phyloP scores from a whole-genome alignment of 257 asterid genomes.

The Dorcoceras hygrometricum region DNA sequence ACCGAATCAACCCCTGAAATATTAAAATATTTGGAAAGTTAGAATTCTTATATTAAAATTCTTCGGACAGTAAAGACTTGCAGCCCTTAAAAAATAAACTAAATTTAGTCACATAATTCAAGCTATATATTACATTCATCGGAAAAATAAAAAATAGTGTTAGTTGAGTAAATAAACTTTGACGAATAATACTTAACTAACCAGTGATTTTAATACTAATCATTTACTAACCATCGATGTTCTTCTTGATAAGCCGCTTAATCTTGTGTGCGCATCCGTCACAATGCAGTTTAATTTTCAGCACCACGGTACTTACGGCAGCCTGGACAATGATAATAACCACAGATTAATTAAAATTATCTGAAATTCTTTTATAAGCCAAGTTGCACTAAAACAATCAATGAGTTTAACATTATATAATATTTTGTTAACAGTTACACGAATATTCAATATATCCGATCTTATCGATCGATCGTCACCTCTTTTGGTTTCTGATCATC shows the following conservation, averaged over 20 bases:
- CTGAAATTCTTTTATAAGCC: neutral
- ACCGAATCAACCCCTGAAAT: conserved; percentile 54
- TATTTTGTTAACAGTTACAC: neutral
- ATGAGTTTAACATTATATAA: neutral
- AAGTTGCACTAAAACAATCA: neutral
- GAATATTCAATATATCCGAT: neutral
- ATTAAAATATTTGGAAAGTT: too few relatives aligned
- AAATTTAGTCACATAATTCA: too few relatives aligned
- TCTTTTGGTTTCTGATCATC: conserved; percentile 36
- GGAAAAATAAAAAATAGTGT: too few relatives aligned
- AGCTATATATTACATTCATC: too few relatives aligned
- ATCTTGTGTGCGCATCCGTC: conserved; percentile 27
- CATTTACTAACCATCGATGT: conserved; percentile 13
- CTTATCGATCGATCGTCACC: conserved; percentile 15
- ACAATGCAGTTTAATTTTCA: conserved; percentile 27
- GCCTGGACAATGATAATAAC: neutral
- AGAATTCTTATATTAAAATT: too few relatives aligned
- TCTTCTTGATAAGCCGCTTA: conserved; percentile 13
- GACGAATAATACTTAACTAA: too few relatives aligned
- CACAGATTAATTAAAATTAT: neutral
- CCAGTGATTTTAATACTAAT: too few relatives aligned
- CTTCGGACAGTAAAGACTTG: too few relatives aligned
- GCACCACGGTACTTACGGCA: conserved; percentile 12
- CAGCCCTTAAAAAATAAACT: too few relatives aligned
- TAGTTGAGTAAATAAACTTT: too few relatives aligned